A percentile compares a stretch with the other conserved stretches of the same genome.
phyloP scores from a whole-genome alignment of 768 basidiomycete genomes.

The Tylopilus intermedius region DNA sequence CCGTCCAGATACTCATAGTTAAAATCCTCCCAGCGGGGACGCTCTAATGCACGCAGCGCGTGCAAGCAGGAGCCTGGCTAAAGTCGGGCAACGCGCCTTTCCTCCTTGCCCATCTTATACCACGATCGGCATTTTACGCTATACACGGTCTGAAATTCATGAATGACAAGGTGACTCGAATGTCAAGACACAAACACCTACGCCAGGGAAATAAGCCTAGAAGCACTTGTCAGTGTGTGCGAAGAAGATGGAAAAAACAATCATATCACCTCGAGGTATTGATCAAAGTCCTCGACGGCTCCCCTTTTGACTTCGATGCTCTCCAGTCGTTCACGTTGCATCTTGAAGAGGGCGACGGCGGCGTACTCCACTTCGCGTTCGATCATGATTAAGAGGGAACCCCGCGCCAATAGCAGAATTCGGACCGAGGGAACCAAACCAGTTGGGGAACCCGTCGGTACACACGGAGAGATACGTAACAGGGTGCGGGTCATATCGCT shows the following conservation, averaged over 20 bases:
- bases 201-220: constrained; percentile 16
- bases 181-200: not conserved
- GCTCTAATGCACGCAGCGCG: constrained; percentile 41
- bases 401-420: constrained; percentile 50
- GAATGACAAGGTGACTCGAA: not conserved
- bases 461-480: constrained; percentile 54
- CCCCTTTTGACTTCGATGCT: constrained; percentile 55
- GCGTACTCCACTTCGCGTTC: constrained; percentile 58
- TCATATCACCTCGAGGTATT: constrained; percentile 45
- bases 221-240: not conserved
- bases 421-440: constrained; percentile 55
- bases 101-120: constrained; percentile 59
- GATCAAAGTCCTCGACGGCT: constrained; percentile 60
- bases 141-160: constrained; percentile 47
- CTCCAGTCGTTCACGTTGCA: constrained; percentile 59
- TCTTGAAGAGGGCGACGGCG: constrained; percentile 49
- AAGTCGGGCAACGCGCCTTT: constrained; percentile 49
- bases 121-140: constrained; percentile 55
- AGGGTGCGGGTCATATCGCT: constrained; percentile 53
- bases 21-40: constrained; percentile 66
- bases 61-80: constrained; percentile 61
- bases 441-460: constrained; percentile 66
- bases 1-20: constrained; percentile 44
- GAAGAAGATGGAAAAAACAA: no score
- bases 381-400: constrained; percentile 50